phyloP scores from a whole-genome alignment of 208 protist genomes.

The Leishmania aethiopica region DNA sequence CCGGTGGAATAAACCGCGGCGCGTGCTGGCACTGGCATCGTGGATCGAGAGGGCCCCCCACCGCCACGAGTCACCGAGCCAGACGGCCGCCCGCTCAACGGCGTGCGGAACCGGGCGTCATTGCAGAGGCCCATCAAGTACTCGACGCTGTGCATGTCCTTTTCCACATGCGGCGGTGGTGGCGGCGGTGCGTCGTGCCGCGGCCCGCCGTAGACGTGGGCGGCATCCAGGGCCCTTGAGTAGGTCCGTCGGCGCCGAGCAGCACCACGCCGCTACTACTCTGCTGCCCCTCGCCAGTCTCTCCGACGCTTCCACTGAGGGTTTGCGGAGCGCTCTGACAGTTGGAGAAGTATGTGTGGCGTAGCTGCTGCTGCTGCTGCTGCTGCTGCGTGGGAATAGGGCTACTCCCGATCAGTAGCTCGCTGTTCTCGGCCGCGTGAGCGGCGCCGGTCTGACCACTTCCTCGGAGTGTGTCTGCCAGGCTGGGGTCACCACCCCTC shows the following conservation, averaged over 20 bases:
- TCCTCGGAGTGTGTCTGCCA: conserved; percentile 28
- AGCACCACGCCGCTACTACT: conserved; percentile 5
- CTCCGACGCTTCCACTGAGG: neutral
- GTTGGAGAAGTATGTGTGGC: neutral
- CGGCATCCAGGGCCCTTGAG: conserved; percentile 4
- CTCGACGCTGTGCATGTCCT: conserved; percentile 47
- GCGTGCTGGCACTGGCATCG: neutral
- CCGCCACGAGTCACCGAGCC: neutral
- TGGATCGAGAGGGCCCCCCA: neutral
- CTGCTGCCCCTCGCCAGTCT: neutral
- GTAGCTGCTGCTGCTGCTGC: neutral
- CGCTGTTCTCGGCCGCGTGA: conserved; percentile 1
- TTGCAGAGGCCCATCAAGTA: conserved; percentile 73
- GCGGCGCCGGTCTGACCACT: neutral
- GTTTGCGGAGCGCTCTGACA: neutral
- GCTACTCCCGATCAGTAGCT: conserved; percentile 30
- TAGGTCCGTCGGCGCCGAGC: conserved; percentile 23
- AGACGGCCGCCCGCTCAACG: conserved; percentile 30
- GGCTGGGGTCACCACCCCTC: neutral
- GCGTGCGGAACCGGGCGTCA: conserved; percentile 53
- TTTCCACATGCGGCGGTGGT: neutral
- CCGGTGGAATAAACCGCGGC: neutral
- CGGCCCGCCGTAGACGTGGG: neutral
- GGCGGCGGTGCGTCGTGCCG: conserved; percentile 2
- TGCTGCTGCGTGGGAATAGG: conserved; percentile 19